Base-by-base conservation (phyloP, 495 filamentous ascomycete species). In the Aspergillus biplanus region DNA sequence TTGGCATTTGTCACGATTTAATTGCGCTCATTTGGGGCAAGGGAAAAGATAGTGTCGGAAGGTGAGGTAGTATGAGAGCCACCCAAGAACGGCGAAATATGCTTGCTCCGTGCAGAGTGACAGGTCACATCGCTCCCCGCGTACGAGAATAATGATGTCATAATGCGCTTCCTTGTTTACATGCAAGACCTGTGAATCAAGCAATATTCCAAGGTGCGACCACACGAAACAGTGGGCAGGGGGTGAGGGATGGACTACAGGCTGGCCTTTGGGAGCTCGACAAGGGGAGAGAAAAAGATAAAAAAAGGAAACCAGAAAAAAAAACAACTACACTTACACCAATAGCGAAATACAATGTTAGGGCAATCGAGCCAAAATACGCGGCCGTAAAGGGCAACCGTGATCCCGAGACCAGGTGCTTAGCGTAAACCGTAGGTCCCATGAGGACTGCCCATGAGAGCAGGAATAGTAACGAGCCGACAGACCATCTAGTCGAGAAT, bases 361-460 rank as follows among this genome's bases (percentile, higher is more conserved):
- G 73, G 3, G 79, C 88, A 65, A 99, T 96, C 46, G 91, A 96
- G 46, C 94, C 95, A 80, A 99, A 97, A 82, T 99, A 99, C 33
- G 92, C 91, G 54, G 92, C 92, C 18, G 95, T 97, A 73, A 99
- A 99, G 11, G 96, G 95, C 56, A 99, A 77, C 64, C 95, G 86
- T 62, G 92, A 82, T 58, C 86, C 87, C 55, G 96, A 98, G 67
- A 92, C 76, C 70, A 99, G 84, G 76, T 99, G 95, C 68, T 86
- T 87, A 53, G 86, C 78, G 77, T 98, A 99, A 50, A 83, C 77
- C 77, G 83, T 80, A 18, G 93, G 93, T 56, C 95, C 95, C 88
- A 97, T 93, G 79, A 99, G 82, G 65, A 93, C 92, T 5, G 92
- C 93, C 86, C 92, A 99, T 73, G 96, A 97, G 62, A 88, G 83